Evolutionary conservation across 345 rosid genomes (phyloP).

Genomic region (Moricandia arvensis): DNA sequence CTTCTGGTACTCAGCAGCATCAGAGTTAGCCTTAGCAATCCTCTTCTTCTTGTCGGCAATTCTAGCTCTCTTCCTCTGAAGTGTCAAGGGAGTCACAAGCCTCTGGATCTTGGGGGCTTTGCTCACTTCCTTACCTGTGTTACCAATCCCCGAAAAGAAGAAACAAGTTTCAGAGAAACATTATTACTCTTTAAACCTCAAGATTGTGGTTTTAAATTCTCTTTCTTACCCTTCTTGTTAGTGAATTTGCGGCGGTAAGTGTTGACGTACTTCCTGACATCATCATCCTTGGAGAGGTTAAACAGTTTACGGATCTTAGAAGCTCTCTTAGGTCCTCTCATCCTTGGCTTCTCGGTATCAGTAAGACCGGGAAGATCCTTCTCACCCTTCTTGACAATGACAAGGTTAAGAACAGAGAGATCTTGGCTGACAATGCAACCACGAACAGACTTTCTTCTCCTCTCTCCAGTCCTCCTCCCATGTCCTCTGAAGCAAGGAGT

Average conservation of each 20-base stretch:
- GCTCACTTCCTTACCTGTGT: constrained; percentile 84
- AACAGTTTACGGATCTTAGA: constrained; percentile 77
- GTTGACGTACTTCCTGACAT: constrained; percentile 76
- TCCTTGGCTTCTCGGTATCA: constrained; percentile 69
- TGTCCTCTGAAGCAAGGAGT: constrained; percentile 78
- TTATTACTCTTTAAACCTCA: neutral
- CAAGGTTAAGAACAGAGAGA: constrained; percentile 76
- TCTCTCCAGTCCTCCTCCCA: constrained; percentile 73
- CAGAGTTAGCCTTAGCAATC: constrained; percentile 76
- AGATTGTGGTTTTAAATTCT: neutral
- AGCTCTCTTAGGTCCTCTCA: constrained; percentile 86
- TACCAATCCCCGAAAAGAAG: neutral
- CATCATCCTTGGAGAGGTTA: constrained; percentile 75
- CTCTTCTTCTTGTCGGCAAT: constrained; percentile 80
- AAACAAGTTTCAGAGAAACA: neutral
- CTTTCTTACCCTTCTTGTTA: constrained; percentile 42
- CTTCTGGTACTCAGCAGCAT: constrained; percentile 84
- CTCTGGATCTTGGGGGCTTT: constrained; percentile 92
- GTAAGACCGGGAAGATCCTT: constrained; percentile 76
- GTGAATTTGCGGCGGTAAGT: constrained; percentile 79
- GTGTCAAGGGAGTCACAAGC: constrained; percentile 78
- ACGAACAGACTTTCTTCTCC: constrained; percentile 87
- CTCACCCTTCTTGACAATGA: constrained; percentile 79
- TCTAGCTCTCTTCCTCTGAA: constrained; percentile 80
- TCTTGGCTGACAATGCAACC: constrained; percentile 85